Conservation (phyloP, 768 basidiomycete species). For the Russula ochroleuca region DNA sequence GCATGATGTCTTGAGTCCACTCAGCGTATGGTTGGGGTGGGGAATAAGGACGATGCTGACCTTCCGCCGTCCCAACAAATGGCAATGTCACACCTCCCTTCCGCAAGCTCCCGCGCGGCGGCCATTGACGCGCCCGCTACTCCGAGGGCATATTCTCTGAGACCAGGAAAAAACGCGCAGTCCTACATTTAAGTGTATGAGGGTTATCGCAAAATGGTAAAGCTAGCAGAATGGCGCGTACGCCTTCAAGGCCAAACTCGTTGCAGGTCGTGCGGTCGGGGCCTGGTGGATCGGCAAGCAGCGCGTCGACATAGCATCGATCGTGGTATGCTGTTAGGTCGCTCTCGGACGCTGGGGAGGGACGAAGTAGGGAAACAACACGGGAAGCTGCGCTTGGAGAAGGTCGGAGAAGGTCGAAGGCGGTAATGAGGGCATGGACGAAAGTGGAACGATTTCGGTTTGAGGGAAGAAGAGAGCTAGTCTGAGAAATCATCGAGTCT, state of each 20-base stretch:
- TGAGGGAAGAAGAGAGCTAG: conserved; percentile 34
- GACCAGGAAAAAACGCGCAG: conserved; percentile 69
- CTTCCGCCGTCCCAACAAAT: conserved; percentile 93
- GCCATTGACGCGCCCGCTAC: conserved; percentile 78
- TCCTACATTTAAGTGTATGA: conserved; percentile 50
- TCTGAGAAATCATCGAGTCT: conserved; percentile 10
- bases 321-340: conserved; percentile 25
- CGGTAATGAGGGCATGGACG: conserved; percentile 32
- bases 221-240: conserved; percentile 18
- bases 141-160: conserved; percentile 63
- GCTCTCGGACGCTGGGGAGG: background rate
- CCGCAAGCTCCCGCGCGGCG: conserved; percentile 57
- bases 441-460: conserved; percentile 32
- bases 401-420: conserved; percentile 17
- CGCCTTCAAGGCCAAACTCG: conserved; percentile 46
- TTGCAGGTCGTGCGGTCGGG: conserved; percentile 26
- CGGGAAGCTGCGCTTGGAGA: conserved; percentile 6
- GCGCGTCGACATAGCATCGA: conserved; percentile 18
- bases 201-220: too few species aligned
- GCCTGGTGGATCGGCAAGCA: conserved; percentile 14
- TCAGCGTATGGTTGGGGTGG: background rate
- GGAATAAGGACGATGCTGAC: conserved; percentile 34
- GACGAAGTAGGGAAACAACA: conserved; percentile 18
- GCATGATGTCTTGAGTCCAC: conserved; percentile 69
- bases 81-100: conserved; percentile 51